Base-by-base conservation (phyloP, 2,329 filamentous ascomycete genomes). In the Phialophora expanda region DNA sequence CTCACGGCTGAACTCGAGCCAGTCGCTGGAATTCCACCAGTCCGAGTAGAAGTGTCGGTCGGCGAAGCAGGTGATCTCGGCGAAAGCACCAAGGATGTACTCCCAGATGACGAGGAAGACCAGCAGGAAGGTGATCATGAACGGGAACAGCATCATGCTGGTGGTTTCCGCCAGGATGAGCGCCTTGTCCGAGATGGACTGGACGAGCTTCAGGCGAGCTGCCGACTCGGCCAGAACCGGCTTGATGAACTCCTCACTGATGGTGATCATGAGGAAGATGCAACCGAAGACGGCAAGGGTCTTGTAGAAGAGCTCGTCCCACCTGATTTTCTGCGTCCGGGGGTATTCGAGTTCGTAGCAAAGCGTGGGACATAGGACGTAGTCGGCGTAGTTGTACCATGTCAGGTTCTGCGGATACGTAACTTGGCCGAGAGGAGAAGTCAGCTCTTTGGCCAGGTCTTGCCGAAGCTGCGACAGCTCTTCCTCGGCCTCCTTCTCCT, bases 91-190 rank as follows among this genome's bases (percentile, higher is more conserved):
- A 38, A 98, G 87, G 11, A 97, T 86, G 78, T 98, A 99, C 78
- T 99, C 95, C 78, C 98, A 99, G 74, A 98, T 98, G 77, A 97
- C 93, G 65, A 99, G 88, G 82, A 99, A 99, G 62, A 98, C 93
- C 56, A 98, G 87, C 4, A 98, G 83, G 77, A 98, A 96, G 3
- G 90, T 96, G 67, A 98, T 85, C 92, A 97, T 97, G 78, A 98
- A 99, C 2, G 95, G 95, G 79, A 97, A 98, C 24, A 99, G 85
- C 20, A 99, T 87, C 83, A 91, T 89, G 64, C 90, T 94, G 75
- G 97, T 93, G 14, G 91, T 93, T 82, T 98, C 95, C 30, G 91
- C 87, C 26, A 99, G 84, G 70, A 97, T 88, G 66, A 99, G 86
- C 2, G 87, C 83, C 63, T 86, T 87, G 69, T 98, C 95, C 1